Base-by-base conservation (phyloP, 108 stramenopile species). In the Chaetoceros muelleri region DNA sequence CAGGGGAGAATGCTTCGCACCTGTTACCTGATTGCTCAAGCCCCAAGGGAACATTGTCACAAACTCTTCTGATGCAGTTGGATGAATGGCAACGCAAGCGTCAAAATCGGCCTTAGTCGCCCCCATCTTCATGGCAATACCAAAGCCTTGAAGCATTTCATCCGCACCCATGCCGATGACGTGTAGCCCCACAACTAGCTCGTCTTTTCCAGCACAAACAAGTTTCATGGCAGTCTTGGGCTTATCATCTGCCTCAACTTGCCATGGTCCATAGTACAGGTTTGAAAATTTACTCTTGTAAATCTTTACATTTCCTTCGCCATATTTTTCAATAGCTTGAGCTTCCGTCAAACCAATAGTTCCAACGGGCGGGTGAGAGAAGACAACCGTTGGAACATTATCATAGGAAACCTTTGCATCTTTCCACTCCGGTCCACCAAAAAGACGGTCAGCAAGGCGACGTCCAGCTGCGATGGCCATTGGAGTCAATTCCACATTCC, bases 71-170 rank as follows among this genome's bases (percentile, higher is more conserved):
- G 84, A 73, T 20, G 86, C 85, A n/a, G 98, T 98, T 21, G 97
- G 97, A 56, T 98, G 97, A 48, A 98, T 93, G 7, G 94, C 97
- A 25, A 98, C 71, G 48, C 82, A 82, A 1, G 75, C 48, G 64
- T 98, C 97, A 63, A 98, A 93, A 61, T 98, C 97, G 5, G 85
- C 87, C 71, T 98, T 96, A 52, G 95, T 90, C 24, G 84, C 84
- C n/a, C 86, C 95, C 76, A 95, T 95, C 30, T 96, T 96, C 45
- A 96, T 73, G 13, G 95, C 95, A 52, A 98, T 80, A 26, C 79
- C 95, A 65, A 98, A 95, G 21, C 98, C 98, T 60, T 98, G 98
- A 29, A 98, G 59, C 86, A 98, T 91, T 71, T 98, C 98, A 55
- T 97, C 98, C 2, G 82, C 74, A 16, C 84, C 94, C 75, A 92